Base-by-base conservation (phyloP, 2,329 filamentous ascomycete species). In the Fusarium sp. region DNA sequence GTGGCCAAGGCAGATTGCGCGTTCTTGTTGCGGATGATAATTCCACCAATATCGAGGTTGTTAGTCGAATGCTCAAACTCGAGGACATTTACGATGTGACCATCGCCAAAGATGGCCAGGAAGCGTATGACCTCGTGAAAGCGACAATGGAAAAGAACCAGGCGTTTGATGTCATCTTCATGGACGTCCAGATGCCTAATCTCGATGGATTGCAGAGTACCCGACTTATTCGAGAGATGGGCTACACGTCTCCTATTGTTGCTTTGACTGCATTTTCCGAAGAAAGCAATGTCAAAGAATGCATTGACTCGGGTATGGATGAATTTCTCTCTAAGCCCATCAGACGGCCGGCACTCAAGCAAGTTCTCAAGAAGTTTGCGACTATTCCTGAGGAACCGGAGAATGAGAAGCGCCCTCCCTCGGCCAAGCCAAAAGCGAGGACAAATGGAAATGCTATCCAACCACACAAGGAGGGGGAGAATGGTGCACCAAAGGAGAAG, bases 171-270 rank as follows among this genome's bases (percentile, higher is more conserved):
- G 82, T 97, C 25, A 94, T 97, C 62, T 95, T 97, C 72, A 97
- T 97, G 93, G 93, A 97, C 70, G 90, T 97, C 7, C 92, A 91
- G 77, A 97, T 97, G 93, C 93, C 93, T 4, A 96, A 95, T 62
- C 84, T 97, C 12, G 93, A 97, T 71, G 93, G 93, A 2, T 79
- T 97, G 24, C 90, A 97, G 73, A 93, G 90, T 42, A 97, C 93
- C 1, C 85, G 89, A 9, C 80, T 96, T 31, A 97, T 97, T 68
- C 87, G 93, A 7, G 82, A 92, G 73, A 91, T 94, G 80, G 93
- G 93, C 1, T 97, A 95, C 76, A 88, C 85, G 10, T 90, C 91
- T 2, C 93, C 93, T 0, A 97, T 97, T 60, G 92, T 97, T 12
- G 93, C 93, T 0, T 79, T 97, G 40, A 96, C 93, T 10, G 93